Evolutionary conservation across 306 rosid species (phyloP).

Genomic region (Sindora glabra): DNA sequence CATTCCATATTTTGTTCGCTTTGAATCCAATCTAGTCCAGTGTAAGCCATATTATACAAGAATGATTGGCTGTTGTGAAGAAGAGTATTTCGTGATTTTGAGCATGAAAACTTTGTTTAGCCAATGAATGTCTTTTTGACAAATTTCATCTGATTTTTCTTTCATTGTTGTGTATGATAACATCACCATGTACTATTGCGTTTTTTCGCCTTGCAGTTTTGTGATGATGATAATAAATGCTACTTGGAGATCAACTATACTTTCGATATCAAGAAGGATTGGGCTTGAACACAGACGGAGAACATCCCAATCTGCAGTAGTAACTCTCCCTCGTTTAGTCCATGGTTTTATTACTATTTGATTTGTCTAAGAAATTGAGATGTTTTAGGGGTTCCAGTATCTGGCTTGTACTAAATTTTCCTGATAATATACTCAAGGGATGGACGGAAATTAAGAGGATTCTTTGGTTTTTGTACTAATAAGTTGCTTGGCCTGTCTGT

Average conservation of each 20-base stretch:
- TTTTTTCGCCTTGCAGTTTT: conserved; percentile 38
- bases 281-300: conserved; percentile 31
- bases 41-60: no score
- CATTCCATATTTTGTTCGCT: not conserved
- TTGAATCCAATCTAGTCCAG: not conserved
- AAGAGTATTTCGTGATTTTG: not conserved
- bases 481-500: not conserved
- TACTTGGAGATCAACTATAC: conserved; percentile 79
- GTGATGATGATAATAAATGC: conserved; percentile 75
- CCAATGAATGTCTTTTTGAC: not conserved
- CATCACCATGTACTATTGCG: not conserved
- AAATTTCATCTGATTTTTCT: not conserved
- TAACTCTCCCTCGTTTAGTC: conserved; percentile 12
- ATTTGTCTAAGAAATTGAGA: not conserved
- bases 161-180: not conserved
- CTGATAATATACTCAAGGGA: not conserved
- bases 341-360: not conserved
- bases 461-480: not conserved
- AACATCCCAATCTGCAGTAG: not conserved
- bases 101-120: no score
- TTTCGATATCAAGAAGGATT: conserved; percentile 63
- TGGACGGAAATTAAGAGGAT: not conserved
- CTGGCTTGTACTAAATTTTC: not conserved
- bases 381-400: not conserved
- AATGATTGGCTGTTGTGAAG: not conserved